A percentile compares a stretch with the other conserved stretches of the same genome.
These are phyloP conservation scores for Seiridium cupressi DNA, from an alignment of 2,329 filamentous ascomycete genomes.

Conservation along the genomic window DNA sequence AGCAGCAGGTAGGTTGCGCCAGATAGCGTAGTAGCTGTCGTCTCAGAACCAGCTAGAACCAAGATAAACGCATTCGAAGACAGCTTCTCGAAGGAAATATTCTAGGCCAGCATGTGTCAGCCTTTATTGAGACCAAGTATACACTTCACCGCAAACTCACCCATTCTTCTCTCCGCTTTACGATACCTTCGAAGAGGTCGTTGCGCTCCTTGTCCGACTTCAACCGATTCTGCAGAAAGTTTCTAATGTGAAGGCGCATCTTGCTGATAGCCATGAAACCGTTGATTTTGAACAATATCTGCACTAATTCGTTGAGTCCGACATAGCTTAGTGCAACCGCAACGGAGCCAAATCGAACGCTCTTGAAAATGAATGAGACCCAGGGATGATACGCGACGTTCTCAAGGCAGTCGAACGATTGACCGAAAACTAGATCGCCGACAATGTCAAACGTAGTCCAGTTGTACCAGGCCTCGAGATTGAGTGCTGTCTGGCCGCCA, in stretches of 20 bases:
- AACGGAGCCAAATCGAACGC: slow-evolving; percentile 21
- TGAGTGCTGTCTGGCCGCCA: slow-evolving; percentile 19
- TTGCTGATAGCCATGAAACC: slow-evolving; percentile 9
- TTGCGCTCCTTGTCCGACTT: slow-evolving; percentile 18
- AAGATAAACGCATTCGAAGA: slow-evolving; percentile 24
- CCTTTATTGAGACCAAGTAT: not conserved
- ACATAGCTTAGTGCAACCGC: slow-evolving; percentile 17
- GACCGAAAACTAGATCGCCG: slow-evolving; percentile 35
- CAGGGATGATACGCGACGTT: slow-evolving; percentile 27
- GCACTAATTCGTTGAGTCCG: slow-evolving; percentile 18
- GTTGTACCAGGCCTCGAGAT: slow-evolving; percentile 37
- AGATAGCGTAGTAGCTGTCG: slow-evolving; percentile 26
- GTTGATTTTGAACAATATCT: slow-evolving; percentile 15
- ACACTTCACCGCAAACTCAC: slow-evolving; percentile 9
- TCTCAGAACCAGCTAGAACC: slow-evolving; percentile 27
- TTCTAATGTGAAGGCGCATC: slow-evolving; percentile 16
- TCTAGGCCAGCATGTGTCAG: slow-evolving; percentile 9
- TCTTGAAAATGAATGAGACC: slow-evolving; percentile 29
- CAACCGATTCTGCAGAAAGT: slow-evolving; percentile 21
- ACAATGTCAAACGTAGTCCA: slow-evolving; percentile 28
- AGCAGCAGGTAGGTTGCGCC: slow-evolving; percentile 27
- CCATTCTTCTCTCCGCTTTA: slow-evolving; percentile 26
- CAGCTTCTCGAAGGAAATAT: slow-evolving; percentile 23
- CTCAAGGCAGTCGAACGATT: slow-evolving; percentile 37
- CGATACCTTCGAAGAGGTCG: slow-evolving; percentile 30